Base-by-base conservation (phyloP, 805 yeast species). In the Ogataea naganishii region DNA sequence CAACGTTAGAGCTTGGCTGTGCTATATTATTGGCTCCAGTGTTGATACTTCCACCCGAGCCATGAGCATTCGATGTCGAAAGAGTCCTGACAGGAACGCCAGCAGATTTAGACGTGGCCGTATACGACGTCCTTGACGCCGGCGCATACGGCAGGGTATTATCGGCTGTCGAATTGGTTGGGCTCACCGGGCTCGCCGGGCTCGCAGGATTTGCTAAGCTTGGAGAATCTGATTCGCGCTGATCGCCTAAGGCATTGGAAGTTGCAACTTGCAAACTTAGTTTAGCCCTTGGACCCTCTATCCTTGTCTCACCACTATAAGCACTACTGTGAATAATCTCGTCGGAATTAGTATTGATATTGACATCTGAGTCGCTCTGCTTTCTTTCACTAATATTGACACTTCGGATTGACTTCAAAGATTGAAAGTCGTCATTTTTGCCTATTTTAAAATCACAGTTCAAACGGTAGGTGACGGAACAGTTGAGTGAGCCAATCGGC, bases 401-500 rank as follows among this genome's bases (percentile, higher is more conserved):
- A 11, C 18, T 50, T 26, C 57, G 57, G 18, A 65, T 49, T 44
- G 78, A 74, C 36, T 74, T 79, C 26, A 65, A 65, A 5, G 82
- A 70, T 16, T 79, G 51, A 5, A 75, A 52, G 34, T 72, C 75
- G 43, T 82, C 92, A 24, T 72, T 71, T 41, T 78, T 85, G 37
- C 66, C 72, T 8, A 85, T 58, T 23, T 67, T 58, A 54, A 89
- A 89, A 27, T 72, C 68, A 38, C 75, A 65, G 47, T 85, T 80
- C 23, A 62, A 66, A 33, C 98, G 66, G 46, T 81, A 89, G 2
- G 94, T 79, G 1, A 84, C 92, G 0, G 92, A 74, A 6, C 83
- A 68, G 35, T 73, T 66, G 30, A 89, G 54, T 1, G 78, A 60
- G 0, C 98, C 98, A 26, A 73, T 62, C 6, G 80, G 74, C 0